phyloP scores from a whole-genome alignment of 2,329 filamentous ascomycete genomes.

The Neoascochyta sp. region DNA sequence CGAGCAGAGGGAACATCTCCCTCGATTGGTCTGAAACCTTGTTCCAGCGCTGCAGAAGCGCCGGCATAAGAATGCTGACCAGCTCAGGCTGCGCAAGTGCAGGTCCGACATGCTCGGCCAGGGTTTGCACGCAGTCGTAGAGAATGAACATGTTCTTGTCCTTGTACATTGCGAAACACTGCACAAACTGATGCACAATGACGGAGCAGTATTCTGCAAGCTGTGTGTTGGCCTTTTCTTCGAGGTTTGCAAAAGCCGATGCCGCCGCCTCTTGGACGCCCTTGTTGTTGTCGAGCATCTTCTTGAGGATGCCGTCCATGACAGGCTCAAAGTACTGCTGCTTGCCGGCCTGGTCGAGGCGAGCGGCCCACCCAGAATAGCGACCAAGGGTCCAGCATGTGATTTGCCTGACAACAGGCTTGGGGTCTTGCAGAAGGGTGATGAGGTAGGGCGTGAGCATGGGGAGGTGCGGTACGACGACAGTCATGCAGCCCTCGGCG shows the following conservation, averaged over 20 bases:
- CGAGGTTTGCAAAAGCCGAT: constrained; percentile 91
- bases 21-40: constrained; percentile 82
- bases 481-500: constrained; percentile 87
- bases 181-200: constrained; percentile 87
- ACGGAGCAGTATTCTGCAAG: constrained; percentile 82
- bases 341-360: constrained; percentile 65
- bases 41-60: constrained; percentile 82
- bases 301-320: constrained; percentile 91
- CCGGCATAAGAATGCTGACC: constrained; percentile 86
- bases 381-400: constrained; percentile 96
- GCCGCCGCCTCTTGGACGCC: constrained; percentile 95
- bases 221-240: constrained; percentile 82
- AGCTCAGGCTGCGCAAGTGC: constrained; percentile 76
- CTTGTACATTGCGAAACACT: constrained; percentile 93
- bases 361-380: constrained; percentile 88
- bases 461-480: constrained; percentile 84
- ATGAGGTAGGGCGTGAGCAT: constrained; percentile 89
- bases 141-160: constrained; percentile 98
- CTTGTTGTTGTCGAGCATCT: constrained; percentile 97
- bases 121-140: constrained; percentile 96
- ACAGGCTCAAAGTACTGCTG: constrained; percentile 85
- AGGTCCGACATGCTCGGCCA: constrained; percentile 85
- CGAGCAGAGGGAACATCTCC: constrained; percentile 91
- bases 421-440: constrained; percentile 74
- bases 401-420: constrained; percentile 91